Base-by-base conservation (phyloP, 208 protist species). In the Acanthamoeba culbertsoni region DNA sequence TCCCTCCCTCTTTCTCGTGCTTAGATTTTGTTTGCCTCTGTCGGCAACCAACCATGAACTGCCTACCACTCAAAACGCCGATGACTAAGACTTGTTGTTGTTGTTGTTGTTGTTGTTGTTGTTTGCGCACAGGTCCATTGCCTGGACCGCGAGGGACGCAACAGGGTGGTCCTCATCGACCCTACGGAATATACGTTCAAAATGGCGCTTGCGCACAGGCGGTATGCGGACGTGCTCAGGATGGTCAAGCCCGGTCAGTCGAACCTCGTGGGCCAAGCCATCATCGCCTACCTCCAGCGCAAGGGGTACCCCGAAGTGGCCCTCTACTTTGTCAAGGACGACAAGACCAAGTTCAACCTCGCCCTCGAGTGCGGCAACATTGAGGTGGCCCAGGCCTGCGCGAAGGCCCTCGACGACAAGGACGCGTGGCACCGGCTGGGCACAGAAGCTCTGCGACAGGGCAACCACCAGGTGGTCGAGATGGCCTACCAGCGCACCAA, bases 241-340 rank as follows among this genome's bases (percentile, higher is more conserved):
- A 99, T 99, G 92, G 98, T 99, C 35, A 97, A 93, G 97, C 93
- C 65, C 90, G 79, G 91, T 10, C 93, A 94, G 23, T 96, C 97
- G 3, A 97, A 98, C 59, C 96, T 99, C 14, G 95, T 98, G 75
- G 99, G 99, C 23, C 98, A 99, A 93, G 97, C 98, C 1, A 98
- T 99, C 86, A 99, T 99, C 63, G 98, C 98, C 8, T 99, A 99
- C 95, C 96, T 99, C 12, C 99, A 99, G 97, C 98, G 99, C 94
- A 99, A 99, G 94, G 98, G 98, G 33, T 98, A 99, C 95, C 98
- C 98, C 2, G 98, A 99, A 93, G 92, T 99, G 59, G 99, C 99
- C 1, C 96, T 99, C 37, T 97, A 99, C 93, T 99, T 99, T 95
- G 99, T 99, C 31, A 98, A 97, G 73, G 99, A 99, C 95, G 97